These are phyloP conservation scores for Fereydounia khargensis DNA, from an alignment of 1,284 basidiomycete genomes.

Conservation along the genomic window DNA sequence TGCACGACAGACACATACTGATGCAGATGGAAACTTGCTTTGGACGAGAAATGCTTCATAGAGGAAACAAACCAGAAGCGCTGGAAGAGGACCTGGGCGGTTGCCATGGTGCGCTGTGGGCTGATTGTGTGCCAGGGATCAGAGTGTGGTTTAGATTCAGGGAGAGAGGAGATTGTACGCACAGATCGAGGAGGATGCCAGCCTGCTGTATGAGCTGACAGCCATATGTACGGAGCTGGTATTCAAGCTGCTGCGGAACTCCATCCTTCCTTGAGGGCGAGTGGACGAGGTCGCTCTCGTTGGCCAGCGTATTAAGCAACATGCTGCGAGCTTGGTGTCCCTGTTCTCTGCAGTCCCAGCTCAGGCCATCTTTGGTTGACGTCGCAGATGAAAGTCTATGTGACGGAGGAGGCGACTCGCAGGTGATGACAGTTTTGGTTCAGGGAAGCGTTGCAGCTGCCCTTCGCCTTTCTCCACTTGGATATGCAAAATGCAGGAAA, in stretches of 20 bases:
- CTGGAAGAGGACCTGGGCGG: constrained; percentile 93
- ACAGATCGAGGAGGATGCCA: constrained; percentile 84
- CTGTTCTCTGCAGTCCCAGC: no score
- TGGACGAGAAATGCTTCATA: constrained; percentile 86
- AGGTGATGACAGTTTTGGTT: no score
- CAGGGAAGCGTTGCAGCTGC: no score
- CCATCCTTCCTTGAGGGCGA: constrained; percentile 82
- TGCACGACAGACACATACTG: neutral
- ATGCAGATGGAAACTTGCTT: no score
- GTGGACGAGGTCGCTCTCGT: constrained; percentile 70
- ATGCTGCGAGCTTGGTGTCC: no score
- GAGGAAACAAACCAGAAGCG: constrained; percentile 95
- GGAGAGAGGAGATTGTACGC: constrained; percentile 58
- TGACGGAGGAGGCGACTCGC: no score
- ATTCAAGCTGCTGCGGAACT: constrained; percentile 74
- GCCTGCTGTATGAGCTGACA: constrained; percentile 85
- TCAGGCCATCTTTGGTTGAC: no score
- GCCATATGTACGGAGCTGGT: constrained; percentile 79
- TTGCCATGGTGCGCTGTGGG: constrained; percentile 93
- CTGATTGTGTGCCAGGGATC: no score
- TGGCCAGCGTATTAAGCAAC: constrained; percentile 77
- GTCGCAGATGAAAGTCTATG: no score
- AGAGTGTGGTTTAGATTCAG: no score
- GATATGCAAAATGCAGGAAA: no score
- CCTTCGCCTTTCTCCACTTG: no score